Percentiles rank a stretch among this genome's conserved stretches.
These are phyloP conservation scores for Cadophora luteo-olivacea DNA, from an alignment of 2,329 filamentous ascomycete genomes.

Conservation along the genomic window DNA sequence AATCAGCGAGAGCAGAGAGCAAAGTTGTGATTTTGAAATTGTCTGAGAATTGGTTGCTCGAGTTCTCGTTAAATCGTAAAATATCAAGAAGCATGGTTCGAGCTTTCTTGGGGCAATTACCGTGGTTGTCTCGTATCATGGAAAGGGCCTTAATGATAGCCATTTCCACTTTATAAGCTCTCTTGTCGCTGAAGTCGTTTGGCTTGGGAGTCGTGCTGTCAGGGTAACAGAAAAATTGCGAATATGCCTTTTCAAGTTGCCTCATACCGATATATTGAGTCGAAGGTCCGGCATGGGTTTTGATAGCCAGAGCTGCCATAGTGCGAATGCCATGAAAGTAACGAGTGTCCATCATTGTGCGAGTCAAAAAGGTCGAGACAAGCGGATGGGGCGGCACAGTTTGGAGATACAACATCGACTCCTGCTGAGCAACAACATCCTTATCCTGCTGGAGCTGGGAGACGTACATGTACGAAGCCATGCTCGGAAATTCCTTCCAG, in stretches of 20 bases:
- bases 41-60: conserved; percentile 87
- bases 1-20: conserved; percentile 67
- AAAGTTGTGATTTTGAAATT: conserved; percentile 86
- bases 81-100: conserved; percentile 88
- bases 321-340: conserved; percentile 94
- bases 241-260: conserved; percentile 86
- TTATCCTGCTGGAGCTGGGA: conserved; percentile 97
- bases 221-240: conserved; percentile 85
- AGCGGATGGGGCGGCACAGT: conserved; percentile 74
- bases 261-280: conserved; percentile 79
- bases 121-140: conserved; percentile 74
- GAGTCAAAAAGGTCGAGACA: conserved; percentile 85
- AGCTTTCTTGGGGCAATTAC: conserved; percentile 79
- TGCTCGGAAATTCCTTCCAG: conserved; percentile 75
- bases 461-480: conserved; percentile 97
- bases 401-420: conserved; percentile 78
- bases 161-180: conserved; percentile 83
- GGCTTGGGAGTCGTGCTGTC: conserved; percentile 80
- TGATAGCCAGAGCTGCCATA: conserved; percentile 80
- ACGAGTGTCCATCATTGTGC: conserved; percentile 87
- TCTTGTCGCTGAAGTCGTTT: conserved; percentile 91
- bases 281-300: conserved; percentile 75
- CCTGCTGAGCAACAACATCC: conserved; percentile 88
- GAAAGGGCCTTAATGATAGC: conserved; percentile 84
- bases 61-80: conserved; percentile 93